Evolutionary conservation across 331 rosid species (phyloP).

Genomic region (Pyrus hybrid): DNA sequence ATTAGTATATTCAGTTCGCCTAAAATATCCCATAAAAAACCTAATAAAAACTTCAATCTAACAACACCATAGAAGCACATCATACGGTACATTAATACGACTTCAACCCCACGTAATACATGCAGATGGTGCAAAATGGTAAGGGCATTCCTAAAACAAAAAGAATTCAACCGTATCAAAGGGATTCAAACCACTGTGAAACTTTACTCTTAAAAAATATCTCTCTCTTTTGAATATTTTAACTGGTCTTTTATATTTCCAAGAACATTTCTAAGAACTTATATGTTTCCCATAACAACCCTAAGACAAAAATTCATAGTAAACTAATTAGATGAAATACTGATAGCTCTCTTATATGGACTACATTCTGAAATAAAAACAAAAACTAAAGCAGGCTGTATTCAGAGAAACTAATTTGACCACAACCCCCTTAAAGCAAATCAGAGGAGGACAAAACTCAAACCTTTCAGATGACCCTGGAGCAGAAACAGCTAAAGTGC

Average conservation of each 20-base stretch:
- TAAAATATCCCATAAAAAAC: background rate
- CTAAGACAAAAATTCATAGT: background rate
- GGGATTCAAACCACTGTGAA: background rate
- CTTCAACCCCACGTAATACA: background rate
- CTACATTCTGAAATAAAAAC: background rate
- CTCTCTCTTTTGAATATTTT: background rate
- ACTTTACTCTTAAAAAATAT: background rate
- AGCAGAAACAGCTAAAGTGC: conserved; percentile 40
- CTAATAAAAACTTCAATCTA: background rate
- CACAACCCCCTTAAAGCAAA: background rate
- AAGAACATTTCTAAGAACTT: background rate
- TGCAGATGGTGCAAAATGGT: background rate
- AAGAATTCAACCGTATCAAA: background rate
- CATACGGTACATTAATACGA: background rate
- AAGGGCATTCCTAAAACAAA: background rate
- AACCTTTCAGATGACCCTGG: conserved; percentile 86
- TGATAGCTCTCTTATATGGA: background rate
- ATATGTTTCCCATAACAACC: background rate
- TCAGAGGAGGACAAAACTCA: conserved; percentile 13
- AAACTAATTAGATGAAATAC: background rate
- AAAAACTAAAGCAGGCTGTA: background rate
- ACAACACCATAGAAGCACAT: background rate
- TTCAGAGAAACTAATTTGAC: background rate
- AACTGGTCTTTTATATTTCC: background rate
- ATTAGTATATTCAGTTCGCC: background rate